These are phyloP conservation scores for Yamadazyma ubonensis DNA, from an alignment of 805 yeast genomes.

Conservation along the genomic window DNA sequence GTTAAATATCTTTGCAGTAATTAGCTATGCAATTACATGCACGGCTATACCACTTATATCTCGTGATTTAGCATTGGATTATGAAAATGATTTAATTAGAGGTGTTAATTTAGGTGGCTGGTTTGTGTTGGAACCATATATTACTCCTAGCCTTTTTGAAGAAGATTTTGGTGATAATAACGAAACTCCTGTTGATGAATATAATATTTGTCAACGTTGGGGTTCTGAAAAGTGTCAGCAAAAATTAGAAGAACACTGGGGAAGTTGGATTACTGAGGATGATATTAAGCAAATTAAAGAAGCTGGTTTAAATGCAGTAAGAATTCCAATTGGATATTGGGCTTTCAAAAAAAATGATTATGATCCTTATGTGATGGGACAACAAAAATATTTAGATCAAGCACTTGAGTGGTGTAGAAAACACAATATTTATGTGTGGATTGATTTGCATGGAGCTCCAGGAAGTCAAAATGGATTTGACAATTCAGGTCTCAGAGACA, in stretches of 20 bases:
- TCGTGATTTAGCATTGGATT: conserved; percentile 26
- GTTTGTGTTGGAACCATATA: conserved; percentile 84
- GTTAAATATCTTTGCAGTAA: neutral
- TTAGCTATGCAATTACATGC: neutral
- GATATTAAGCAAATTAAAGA: conserved; percentile 62
- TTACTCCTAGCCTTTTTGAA: conserved; percentile 71
- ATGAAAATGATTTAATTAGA: conserved; percentile 36
- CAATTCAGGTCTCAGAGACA: conserved; percentile 83
- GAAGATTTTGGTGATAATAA: conserved; percentile 38
- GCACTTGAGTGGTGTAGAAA: conserved; percentile 75
- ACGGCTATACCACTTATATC: neutral
- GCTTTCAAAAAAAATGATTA: conserved; percentile 60
- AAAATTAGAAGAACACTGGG: conserved; percentile 71
- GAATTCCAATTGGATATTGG: conserved; percentile 96
- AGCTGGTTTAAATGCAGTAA: conserved; percentile 76
- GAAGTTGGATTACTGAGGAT: conserved; percentile 66
- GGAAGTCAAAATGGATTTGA: conserved; percentile 97
- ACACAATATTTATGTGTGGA: conserved; percentile 72
- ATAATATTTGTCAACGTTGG: conserved; percentile 56
- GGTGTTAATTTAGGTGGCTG: conserved; percentile 91
- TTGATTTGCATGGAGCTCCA: conserved; percentile 94
- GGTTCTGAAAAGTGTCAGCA: conserved; percentile 58
- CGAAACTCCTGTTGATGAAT: conserved; percentile 78
- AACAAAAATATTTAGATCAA: conserved; percentile 63
- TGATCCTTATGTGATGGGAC: conserved; percentile 91